Evolutionary conservation across 352 stramenopile genomes (phyloP), one percentile per base, ranked within the genome.

Genomic region (Pelagophyceae sp.): DNA sequence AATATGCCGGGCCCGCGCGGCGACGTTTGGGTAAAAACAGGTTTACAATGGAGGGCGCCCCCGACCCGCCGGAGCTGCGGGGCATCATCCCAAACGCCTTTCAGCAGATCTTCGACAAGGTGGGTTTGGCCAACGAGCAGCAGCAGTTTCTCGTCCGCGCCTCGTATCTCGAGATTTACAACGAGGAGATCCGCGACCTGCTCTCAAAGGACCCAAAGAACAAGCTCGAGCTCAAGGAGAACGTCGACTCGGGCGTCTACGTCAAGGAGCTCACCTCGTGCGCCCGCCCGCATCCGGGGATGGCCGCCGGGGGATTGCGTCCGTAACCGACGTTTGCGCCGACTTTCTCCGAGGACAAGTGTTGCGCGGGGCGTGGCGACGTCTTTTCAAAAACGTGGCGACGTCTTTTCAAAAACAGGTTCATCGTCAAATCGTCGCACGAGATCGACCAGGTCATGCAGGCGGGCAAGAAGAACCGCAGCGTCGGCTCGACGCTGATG

Each of bases 81-180:
- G 94, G 94, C 0, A 96, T 98, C 79, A 98, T 98, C 78, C 94
- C 94, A n/a, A 96, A 97, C 81, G 83, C 87, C 0, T 96, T 96
- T 80, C 90, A 95, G 76, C 93, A 98, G 80, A 96, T 98, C 72
- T 98, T 98, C 80, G 92, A 97, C 75, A 88, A 92, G 72, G 93
- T 98, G 70, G 84, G 87, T 37, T 72, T 90, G 82, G 88, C 90
- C 50, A 89, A 88, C 23, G 86, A 88, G 70, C 94, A 95, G 80
- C 94, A 96, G 72, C 94, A 97, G 79, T 98, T 97, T 80, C 86
- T 98, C 37, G 95, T 98, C 11, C 88, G 93, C 72, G 91, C 94
- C 11, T 96, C 89, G 25, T 98, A 98, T 80, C 86, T 98, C 50
- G 94, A 98, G 82, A n/a, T n/a, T n/a, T n/a, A n/a, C n/a, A n/a